Evolutionary conservation across 2,329 filamentous ascomycete species (phyloP).

Genomic region (Pseudogymnoascus sp.): DNA sequence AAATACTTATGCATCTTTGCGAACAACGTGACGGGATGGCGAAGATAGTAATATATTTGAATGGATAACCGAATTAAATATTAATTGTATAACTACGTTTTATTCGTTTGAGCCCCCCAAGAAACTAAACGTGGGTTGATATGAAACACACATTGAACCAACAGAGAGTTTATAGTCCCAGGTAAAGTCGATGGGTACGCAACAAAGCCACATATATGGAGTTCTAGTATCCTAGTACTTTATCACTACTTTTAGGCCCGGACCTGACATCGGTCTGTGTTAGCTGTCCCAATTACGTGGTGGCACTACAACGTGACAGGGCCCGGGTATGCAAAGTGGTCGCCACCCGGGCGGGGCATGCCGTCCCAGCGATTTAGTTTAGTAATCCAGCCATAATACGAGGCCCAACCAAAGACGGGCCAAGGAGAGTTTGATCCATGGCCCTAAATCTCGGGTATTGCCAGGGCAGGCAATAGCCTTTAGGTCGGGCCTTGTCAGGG

Average conservation of each 20-base stretch:
- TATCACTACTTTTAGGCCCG: not conserved
- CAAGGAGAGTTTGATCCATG: not conserved
- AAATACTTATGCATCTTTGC: not conserved
- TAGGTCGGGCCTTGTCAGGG: not conserved
- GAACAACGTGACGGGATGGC: not conserved
- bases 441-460: not conserved
- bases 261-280: not conserved
- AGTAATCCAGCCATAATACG: not conserved
- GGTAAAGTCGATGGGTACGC: not conserved
- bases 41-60: not conserved
- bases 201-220: not conserved
- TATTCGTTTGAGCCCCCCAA: not conserved
- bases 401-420: not conserved
- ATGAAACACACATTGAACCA: not conserved
- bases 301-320: not conserved
- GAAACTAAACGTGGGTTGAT: not conserved
- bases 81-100: not conserved
- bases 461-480: not conserved
- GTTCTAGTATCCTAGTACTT: not conserved
- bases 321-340: not conserved
- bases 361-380: not conserved
- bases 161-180: not conserved
- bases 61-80: not conserved
- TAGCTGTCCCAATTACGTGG: not conserved
- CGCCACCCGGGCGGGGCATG: not conserved